Evolutionary conservation across 495 filamentous ascomycete genomes (phyloP).

Genomic region (Penicillium roqueforti): DNA sequence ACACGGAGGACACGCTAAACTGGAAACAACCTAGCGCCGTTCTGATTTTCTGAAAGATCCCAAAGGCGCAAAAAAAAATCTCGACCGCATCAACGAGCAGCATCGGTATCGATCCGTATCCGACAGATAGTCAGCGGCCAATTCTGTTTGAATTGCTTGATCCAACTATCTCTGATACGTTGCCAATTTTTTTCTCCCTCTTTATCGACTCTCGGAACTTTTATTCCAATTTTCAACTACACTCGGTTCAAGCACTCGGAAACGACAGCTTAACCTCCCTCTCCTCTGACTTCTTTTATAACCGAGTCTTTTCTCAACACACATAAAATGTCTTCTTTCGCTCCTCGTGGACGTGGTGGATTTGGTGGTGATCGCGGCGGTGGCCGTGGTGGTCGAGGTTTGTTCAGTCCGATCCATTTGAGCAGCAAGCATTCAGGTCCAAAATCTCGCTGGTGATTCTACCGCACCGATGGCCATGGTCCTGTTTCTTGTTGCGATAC

Average conservation of each 20-base stretch:
- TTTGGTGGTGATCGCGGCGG: constrained; percentile 21
- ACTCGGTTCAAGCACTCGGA: constrained; percentile 23
- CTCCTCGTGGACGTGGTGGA: constrained; percentile 38
- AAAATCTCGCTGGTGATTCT: constrained; percentile 1
- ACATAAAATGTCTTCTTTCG: constrained; percentile 40
- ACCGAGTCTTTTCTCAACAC: constrained; percentile 9
- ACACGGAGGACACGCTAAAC: constrained; percentile 25
- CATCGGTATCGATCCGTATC: constrained; percentile 35
- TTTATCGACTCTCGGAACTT: constrained; percentile 18
- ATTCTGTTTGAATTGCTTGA: constrained; percentile 23
- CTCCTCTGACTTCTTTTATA: constrained; percentile 11
- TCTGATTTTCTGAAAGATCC: constrained; percentile 48
- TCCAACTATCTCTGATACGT: constrained; percentile 13
- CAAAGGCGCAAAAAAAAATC: constrained; percentile 42
- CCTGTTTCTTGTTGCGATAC: background rate
- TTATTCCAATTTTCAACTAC: constrained; percentile 15
- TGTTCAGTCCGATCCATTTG: constrained; percentile 14
- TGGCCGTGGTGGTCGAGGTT: constrained; percentile 28
- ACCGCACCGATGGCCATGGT: background rate
- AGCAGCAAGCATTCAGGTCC: constrained; percentile 5
- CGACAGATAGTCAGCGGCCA: constrained; percentile 27
- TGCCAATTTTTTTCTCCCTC: constrained; percentile 11
- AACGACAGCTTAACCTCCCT: constrained; percentile 26
- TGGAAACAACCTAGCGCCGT: constrained; percentile 29
- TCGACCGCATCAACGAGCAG: constrained; percentile 46